phyloP scores from a whole-genome alignment of 1,284 basidiomycete species.

The Pseudozyma hubeiensis region DNA sequence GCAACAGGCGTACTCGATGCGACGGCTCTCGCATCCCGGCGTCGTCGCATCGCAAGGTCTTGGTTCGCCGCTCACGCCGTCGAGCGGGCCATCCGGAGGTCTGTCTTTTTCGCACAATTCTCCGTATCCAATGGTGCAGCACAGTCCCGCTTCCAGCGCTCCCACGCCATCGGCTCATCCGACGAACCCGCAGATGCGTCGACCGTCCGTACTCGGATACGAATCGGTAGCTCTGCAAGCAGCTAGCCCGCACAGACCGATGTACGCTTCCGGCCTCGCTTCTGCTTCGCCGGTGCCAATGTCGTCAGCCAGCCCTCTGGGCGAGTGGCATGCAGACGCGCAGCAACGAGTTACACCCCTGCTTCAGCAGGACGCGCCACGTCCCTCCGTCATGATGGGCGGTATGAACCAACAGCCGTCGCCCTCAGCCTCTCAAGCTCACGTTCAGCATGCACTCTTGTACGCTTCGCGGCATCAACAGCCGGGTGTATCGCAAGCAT shows the following conservation, averaged over 20 bases:
- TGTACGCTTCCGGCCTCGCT: conserved; percentile 6
- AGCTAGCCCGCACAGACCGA: neutral
- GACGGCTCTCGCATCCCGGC: conserved; percentile 1
- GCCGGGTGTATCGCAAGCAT: neutral
- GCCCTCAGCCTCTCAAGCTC: neutral
- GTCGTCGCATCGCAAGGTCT: neutral
- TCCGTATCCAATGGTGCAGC: conserved; percentile 12
- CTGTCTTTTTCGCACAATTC: conserved; percentile 15
- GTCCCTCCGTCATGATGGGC: conserved; percentile 10
- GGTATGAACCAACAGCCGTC: neutral
- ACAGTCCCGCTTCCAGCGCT: conserved; percentile 17
- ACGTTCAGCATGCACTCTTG: neutral
- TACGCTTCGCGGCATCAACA: neutral
- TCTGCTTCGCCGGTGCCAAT: conserved; percentile 1
- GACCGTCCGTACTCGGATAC: conserved; percentile 10
- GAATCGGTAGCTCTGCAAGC: neutral
- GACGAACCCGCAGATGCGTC: conserved; percentile 1
- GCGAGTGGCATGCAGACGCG: conserved; percentile 7
- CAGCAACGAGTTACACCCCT: neutral
- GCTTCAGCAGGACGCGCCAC: conserved; percentile 1
- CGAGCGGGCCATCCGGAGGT: neutral
- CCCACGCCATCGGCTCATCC: conserved; percentile 9
- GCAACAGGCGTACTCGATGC: neutral
- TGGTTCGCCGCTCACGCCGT: conserved; percentile 4
- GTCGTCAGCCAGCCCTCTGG: conserved; percentile 8